Conservation (phyloP, 805 yeast genomes). For the Teunomyces cretensis region DNA sequence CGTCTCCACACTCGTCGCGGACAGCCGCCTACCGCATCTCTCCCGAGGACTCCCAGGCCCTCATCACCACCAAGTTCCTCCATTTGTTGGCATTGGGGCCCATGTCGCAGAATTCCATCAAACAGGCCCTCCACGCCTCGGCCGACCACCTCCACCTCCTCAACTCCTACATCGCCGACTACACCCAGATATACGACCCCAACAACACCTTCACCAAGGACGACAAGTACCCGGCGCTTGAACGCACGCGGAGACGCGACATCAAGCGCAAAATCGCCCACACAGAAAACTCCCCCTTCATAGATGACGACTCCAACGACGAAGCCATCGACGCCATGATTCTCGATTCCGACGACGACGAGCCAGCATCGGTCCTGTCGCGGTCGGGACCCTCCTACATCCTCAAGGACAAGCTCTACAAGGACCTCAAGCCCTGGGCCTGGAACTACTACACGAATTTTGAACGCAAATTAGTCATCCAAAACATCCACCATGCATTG, state of each 20-base stretch:
- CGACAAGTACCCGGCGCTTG: constrained; percentile 24
- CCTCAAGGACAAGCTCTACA: constrained; percentile 41
- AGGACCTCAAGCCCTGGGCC: constrained; percentile 39
- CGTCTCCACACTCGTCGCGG: constrained; percentile 1
- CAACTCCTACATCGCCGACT: constrained; percentile 26
- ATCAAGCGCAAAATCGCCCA: constrained; percentile 31
- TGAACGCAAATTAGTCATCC: constrained; percentile 31
- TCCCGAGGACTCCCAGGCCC: constrained; percentile 4
- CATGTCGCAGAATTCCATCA: constrained; percentile 32
- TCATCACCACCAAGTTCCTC: constrained; percentile 28
- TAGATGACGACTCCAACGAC: constrained; percentile 6
- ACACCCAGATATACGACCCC: constrained; percentile 26
- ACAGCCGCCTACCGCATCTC: constrained; percentile 6
- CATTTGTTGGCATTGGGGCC: constrained; percentile 53
- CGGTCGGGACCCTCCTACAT: constrained; percentile 16
- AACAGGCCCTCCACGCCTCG: constrained; percentile 10
- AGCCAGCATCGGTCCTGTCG: constrained; percentile 1
- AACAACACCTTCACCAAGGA: constrained; percentile 30
- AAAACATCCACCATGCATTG: constrained; percentile 38
- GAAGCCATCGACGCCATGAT: constrained; percentile 9
- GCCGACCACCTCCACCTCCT: constrained; percentile 17
- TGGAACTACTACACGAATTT: constrained; percentile 31
- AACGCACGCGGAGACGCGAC: constrained; percentile 20
- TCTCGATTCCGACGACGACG: constrained; percentile 11
- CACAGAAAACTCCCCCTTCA: constrained; percentile 13